Evolutionary conservation across 257 asterid species (phyloP).

Genomic region (Lycium barbarum): DNA sequence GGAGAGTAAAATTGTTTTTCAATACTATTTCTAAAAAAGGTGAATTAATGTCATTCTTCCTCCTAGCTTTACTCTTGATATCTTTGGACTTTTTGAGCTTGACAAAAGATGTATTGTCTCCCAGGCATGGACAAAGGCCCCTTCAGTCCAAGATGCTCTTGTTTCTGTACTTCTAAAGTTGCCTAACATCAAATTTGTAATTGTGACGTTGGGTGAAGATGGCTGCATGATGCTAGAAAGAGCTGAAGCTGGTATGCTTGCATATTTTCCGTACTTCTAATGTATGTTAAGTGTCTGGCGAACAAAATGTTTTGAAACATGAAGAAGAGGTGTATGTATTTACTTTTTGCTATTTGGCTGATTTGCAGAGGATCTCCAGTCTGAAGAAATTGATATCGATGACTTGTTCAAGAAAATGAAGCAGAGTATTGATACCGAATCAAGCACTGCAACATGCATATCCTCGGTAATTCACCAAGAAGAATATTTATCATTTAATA

Average conservation of each 20-base stretch:
- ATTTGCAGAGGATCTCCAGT: constrained; percentile 54
- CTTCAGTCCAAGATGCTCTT: constrained; percentile 78
- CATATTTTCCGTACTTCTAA: not conserved
- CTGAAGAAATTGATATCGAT: constrained; percentile 76
- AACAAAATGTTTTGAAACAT: not conserved
- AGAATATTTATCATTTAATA: not conserved
- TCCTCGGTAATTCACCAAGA: constrained; percentile 62
- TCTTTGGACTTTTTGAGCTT: not conserved
- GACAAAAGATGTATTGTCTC: constrained; percentile 19
- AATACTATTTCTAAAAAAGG: not conserved
- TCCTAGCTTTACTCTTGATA: not conserved
- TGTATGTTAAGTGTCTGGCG: not conserved
- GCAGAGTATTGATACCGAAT: constrained; percentile 52
- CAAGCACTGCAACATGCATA: constrained; percentile 62
- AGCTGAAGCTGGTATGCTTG: constrained; percentile 45
- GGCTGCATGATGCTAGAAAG: constrained; percentile 68
- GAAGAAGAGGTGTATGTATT: not conserved
- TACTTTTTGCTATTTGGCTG: not conserved
- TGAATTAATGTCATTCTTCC: not conserved
- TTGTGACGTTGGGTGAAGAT: constrained; percentile 64
- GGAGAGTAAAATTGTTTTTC: not conserved
- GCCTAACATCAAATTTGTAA: constrained; percentile 62
- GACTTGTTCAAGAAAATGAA: constrained; percentile 60
- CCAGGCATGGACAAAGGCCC: constrained; percentile 68
- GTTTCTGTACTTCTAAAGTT: constrained; percentile 74